These are phyloP conservation scores for Wickerhamiella sergipiensis DNA, from an alignment of 805 yeast genomes.

Conservation along the genomic window DNA sequence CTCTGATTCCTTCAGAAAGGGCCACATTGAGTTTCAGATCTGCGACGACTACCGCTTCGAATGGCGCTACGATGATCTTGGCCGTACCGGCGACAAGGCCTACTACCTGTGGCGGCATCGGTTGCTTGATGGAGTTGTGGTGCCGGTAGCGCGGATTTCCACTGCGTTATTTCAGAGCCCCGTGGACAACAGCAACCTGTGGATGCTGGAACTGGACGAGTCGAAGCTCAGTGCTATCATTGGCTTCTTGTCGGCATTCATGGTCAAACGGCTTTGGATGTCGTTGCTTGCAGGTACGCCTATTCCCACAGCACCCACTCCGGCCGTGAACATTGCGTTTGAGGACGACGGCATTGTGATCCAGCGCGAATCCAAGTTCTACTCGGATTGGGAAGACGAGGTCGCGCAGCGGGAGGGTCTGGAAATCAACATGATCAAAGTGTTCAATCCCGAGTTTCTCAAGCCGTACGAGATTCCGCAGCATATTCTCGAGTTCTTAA, in stretches of 20 bases:
- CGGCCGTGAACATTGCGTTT: constrained; percentile 11
- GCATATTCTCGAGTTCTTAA: constrained; percentile 5
- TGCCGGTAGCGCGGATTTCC: constrained; percentile 13
- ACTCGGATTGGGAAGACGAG: constrained; percentile 16
- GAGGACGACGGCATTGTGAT: constrained; percentile 15
- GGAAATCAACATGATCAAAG: neutral
- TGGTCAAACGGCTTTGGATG: constrained; percentile 10
- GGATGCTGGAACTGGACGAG: constrained; percentile 19
- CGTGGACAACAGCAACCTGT: constrained; percentile 9
- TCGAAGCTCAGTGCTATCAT: constrained; percentile 14
- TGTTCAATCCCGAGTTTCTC: neutral
- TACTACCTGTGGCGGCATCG: constrained; percentile 15
- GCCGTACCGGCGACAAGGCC: constrained; percentile 3
- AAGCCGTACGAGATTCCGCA: constrained; percentile 1
- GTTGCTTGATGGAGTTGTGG: neutral
- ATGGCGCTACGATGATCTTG: constrained; percentile 14
- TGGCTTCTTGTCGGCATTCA: constrained; percentile 18
- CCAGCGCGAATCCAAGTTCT: constrained; percentile 9
- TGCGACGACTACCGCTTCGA: constrained; percentile 13
- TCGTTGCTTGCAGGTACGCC: constrained; percentile 4
- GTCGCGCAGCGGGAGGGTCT: neutral
- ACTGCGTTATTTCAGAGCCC: constrained; percentile 15
- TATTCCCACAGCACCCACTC: constrained; percentile 8
- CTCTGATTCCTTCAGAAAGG: constrained; percentile 6
- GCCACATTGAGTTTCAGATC: constrained; percentile 11